Conservation (phyloP, 192 early-diverging fungal genomes). For the Coemansia sp. region DNA sequence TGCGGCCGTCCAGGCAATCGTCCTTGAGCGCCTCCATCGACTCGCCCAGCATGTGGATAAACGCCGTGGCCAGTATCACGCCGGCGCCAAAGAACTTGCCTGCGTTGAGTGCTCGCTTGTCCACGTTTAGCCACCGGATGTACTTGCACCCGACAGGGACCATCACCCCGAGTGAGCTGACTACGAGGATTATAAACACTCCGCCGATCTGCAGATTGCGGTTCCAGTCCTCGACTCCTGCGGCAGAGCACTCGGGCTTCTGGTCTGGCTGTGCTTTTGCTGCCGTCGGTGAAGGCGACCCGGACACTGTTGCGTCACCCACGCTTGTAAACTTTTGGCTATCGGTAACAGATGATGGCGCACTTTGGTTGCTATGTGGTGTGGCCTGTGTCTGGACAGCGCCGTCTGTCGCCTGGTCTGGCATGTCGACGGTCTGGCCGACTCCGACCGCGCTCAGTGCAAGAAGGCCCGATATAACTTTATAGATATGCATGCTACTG, state of each 20-base stretch:
- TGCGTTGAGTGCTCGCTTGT: constrained; percentile 34
- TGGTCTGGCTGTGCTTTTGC: neutral
- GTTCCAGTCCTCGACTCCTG: constrained; percentile 50
- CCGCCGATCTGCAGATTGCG: constrained; percentile 53
- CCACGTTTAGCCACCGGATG: constrained; percentile 29
- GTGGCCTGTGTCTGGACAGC: neutral
- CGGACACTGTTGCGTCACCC: neutral
- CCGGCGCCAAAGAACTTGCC: constrained; percentile 66
- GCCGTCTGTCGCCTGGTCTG: neutral
- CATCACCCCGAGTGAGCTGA: constrained; percentile 56
- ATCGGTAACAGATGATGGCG: neutral
- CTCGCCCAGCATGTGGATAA: constrained; percentile 73
- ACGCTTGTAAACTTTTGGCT: neutral
- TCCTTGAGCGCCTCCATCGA: constrained; percentile 59
- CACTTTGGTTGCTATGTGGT: neutral
- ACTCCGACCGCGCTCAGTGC: neutral
- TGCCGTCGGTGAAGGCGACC: neutral
- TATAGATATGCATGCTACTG: neutral
- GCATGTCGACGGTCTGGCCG: neutral
- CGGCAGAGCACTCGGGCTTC: constrained; percentile 26
- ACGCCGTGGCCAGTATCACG: constrained; percentile 71
- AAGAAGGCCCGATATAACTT: neutral
- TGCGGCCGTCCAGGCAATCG: constrained; percentile 56
- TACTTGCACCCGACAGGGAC: constrained; percentile 55
- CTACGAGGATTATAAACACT: constrained; percentile 58